Evolutionary conservation across 805 yeast genomes (phyloP), one percentile per base, ranked within the genome.

Genomic region (Wickerhamomyces pijperi): DNA sequence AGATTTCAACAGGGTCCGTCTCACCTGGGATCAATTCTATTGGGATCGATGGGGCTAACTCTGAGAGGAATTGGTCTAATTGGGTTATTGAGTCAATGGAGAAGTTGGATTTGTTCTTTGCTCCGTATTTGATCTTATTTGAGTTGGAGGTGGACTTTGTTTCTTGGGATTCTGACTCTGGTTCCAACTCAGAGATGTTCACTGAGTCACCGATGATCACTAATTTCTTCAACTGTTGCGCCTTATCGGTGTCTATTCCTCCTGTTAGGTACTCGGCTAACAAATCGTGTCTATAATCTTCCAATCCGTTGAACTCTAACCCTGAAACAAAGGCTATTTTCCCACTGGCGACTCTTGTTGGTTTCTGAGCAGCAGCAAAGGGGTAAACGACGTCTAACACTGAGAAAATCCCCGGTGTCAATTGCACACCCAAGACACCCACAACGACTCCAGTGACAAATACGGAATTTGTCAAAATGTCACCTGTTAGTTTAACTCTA

Each of bases 381-480:
- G 97, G 95, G 48, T 76, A 82, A 2, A 73, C 73, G 2, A 88
- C 65, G 53, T 88, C 97, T 48, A 84, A 73, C 5, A 85, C 84
- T 42, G 82, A 83, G 57, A 92, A 88, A 2, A 78, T 67, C 3
- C 97, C 97, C 0, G 87, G 78, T 35, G 72, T 76, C 8, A 82
- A 68, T 54, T 88, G 96, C 63, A 84, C 77, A 1, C 98, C 98
- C 11, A 87, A 56, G 1, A 87, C 72, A 0, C 90, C 97, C 6
- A 87, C 74, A 0, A 88, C 80, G 1, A 87, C 72, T 0, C 90
- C 97, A 7, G 87, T 75, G 0, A 88, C 80, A n/a, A n/a, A n/a
- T n/a, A n/a, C n/a, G n/a, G n/a, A n/a, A n/a, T 58, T 53, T 37
- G 65, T 63, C 34, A 82, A 67, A 25, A 78, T 58, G 15, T 71